Evolutionary conservation across 495 filamentous ascomycete genomes (phyloP).

Genomic region (Penicillium cosmopolitanum): DNA sequence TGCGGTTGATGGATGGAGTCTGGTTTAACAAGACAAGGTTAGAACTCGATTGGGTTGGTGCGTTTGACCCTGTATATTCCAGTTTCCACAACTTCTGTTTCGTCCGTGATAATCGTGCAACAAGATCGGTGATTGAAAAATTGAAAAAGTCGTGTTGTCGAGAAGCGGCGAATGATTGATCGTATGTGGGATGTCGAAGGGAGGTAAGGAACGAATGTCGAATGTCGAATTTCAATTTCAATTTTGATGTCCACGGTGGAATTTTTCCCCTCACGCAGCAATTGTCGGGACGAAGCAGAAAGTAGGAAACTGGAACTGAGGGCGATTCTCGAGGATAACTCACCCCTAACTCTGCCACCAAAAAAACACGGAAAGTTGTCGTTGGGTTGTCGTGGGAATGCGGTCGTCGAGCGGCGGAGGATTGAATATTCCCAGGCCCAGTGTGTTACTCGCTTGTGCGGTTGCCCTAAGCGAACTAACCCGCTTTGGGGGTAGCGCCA

Average conservation of each 20-base stretch:
- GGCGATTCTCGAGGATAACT: slow-evolving; percentile 33
- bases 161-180: too few relatives aligned
- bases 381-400: slow-evolving; percentile 48
- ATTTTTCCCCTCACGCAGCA: slow-evolving; percentile 14
- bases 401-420: slow-evolving; percentile 49
- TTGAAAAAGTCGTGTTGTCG: too few relatives aligned
- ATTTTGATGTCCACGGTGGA: slow-evolving; percentile 9
- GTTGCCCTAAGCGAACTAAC: slow-evolving; percentile 47
- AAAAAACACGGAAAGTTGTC: slow-evolving; percentile 48
- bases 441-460: slow-evolving; percentile 52
- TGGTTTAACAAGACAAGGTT: slow-evolving; percentile 37
- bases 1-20: slow-evolving; percentile 62
- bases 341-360: slow-evolving; percentile 55
- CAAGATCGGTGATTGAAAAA: slow-evolving; percentile 14
- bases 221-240: slow-evolving; percentile 25
- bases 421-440: slow-evolving; percentile 39
- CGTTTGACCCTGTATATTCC: slow-evolving; percentile 11
- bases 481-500: slow-evolving; percentile 19
- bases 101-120: slow-evolving; percentile 10
- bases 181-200: slow-evolving; percentile 8
- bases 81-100: slow-evolving; percentile 30
- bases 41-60: slow-evolving; percentile 25
- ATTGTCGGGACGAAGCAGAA: slow-evolving; percentile 36
- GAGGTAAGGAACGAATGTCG: slow-evolving; percentile 12
- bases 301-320: slow-evolving; percentile 20